Conservation (phyloP, 805 yeast genomes). For the Wilhelminamyces savonicus region DNA sequence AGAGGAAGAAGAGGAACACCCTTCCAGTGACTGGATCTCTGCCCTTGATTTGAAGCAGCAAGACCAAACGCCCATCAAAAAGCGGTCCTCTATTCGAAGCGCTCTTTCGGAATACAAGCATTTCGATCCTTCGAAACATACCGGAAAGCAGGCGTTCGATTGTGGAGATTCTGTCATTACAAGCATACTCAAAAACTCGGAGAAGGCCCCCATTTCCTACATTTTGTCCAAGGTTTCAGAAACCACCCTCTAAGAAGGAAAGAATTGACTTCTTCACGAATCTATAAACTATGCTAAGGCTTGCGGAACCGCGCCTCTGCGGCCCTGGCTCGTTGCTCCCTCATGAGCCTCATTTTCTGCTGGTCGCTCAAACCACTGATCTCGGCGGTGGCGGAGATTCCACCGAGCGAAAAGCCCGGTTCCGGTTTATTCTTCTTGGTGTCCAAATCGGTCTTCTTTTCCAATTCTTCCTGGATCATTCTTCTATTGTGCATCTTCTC, state of each 20-base stretch:
- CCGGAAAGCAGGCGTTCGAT: conserved; percentile 4
- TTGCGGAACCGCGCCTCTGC: conserved; percentile 74
- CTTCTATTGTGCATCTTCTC: conserved; percentile 34
- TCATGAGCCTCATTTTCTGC: conserved; percentile 72
- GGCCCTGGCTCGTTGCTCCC: conserved; percentile 94
- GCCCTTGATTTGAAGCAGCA: conserved; percentile 44
- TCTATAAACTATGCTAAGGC: neutral
- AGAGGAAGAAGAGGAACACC: conserved; percentile 2
- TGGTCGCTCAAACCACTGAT: conserved; percentile 62
- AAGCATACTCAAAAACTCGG: conserved; percentile 13
- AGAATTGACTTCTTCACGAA: neutral
- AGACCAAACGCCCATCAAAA: conserved; percentile 19
- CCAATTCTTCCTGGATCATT: conserved; percentile 39
- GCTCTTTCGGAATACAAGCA: conserved; percentile 63
- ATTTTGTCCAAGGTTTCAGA: conserved; percentile 33
- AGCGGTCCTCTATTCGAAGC: conserved; percentile 42
- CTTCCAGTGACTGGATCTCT: conserved; percentile 37
- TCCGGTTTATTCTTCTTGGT: conserved; percentile 20
- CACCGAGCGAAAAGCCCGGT: conserved; percentile 31
- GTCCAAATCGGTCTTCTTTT: conserved; percentile 35
- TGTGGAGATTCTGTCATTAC: conserved; percentile 28
- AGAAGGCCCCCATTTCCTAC: conserved; percentile 25
- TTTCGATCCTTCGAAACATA: conserved; percentile 38
- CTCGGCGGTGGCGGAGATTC: conserved; percentile 30
- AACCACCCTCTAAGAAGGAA: conserved; percentile 2